Conservation (phyloP, 306 rosid species). For the Inga oerstediana region DNA sequence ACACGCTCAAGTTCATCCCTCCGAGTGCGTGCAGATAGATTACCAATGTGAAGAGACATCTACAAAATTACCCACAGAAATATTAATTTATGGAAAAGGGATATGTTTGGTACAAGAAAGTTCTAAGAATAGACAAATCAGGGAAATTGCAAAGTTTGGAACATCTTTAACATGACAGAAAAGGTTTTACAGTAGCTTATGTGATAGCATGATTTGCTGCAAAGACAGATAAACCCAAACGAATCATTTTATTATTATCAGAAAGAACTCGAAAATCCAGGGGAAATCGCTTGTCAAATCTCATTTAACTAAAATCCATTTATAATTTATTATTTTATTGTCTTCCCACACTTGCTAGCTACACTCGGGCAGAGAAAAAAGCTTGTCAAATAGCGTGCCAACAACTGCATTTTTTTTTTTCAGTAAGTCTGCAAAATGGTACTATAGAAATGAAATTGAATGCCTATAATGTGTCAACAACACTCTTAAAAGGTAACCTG, state of each 20-base stretch:
- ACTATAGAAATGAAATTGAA: not conserved
- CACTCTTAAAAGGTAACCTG: not conserved
- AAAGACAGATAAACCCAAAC: not conserved
- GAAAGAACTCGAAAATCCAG: not conserved
- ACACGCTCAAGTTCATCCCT: constrained; percentile 55
- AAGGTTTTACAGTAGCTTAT: not conserved
- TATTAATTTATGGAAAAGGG: not conserved
- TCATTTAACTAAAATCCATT: not conserved
- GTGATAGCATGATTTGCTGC: not conserved
- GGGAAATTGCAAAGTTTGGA: not conserved
- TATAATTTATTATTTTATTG: not conserved
- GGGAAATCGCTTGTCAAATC: not conserved
- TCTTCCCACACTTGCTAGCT: not conserved
- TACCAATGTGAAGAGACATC: constrained; percentile 74
- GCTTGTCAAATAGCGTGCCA: not conserved
- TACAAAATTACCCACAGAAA: constrained; percentile 21
- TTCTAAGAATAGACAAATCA: not conserved
- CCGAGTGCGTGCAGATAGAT: constrained; percentile 45
- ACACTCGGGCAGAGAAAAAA: not conserved
- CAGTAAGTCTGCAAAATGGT: not conserved
- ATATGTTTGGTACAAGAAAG: not conserved
- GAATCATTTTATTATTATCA: not conserved
- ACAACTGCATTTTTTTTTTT: not conserved
- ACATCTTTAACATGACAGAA: not conserved
- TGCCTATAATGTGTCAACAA: not conserved